Base-by-base conservation (phyloP, 441 rosid species). In the Aquilaria agallochum region DNA sequence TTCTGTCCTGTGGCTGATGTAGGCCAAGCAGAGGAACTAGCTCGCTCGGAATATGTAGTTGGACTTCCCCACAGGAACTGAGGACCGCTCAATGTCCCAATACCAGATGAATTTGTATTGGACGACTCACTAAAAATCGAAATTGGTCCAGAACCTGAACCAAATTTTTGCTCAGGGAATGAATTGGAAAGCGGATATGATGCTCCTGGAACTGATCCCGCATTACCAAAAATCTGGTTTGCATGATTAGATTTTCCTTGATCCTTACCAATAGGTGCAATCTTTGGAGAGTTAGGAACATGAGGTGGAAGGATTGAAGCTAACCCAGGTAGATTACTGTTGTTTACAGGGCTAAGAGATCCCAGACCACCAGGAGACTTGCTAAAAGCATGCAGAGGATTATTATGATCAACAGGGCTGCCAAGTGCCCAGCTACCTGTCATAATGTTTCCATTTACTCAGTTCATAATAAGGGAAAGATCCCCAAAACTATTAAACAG, bases 1-100 rank as follows among this genome's bases (percentile, higher is more conserved):
- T 77, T 73, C 63, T 66, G 88, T 53, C 81, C 85, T 56, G 66
- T 74, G 48, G 88, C 74, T 40, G 90, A 70, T 58, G 82, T 59
- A 48, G 87, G 71, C 83, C 92, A 83, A 55, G 80, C 71, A 65
- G 88, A 75, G 64, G 88, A 76, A 63, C 78, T 79, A 60, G 80
- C 75, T 60, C 20, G 76, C 60, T 82, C 86, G 11, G 84, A 66
- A 61, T 80, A 79, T 59, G 78, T 78, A 68, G 83, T 74, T 67
- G 95, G 89, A 70, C 89, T 83, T 70, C 95, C 97, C 97, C 97
- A 90, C 12, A 85, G 90, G 76, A 83, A 87, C 48, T 83, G 86
- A 71, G 90, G 87, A 72, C 89, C 97, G 51, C 88, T 78, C 58
- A 89, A 78, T 62, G 89, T 85, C 64, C 77, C 85, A 61, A 81